Base-by-base conservation (phyloP, 768 basidiomycete genomes). In the Tephrocybe sp. region DNA sequence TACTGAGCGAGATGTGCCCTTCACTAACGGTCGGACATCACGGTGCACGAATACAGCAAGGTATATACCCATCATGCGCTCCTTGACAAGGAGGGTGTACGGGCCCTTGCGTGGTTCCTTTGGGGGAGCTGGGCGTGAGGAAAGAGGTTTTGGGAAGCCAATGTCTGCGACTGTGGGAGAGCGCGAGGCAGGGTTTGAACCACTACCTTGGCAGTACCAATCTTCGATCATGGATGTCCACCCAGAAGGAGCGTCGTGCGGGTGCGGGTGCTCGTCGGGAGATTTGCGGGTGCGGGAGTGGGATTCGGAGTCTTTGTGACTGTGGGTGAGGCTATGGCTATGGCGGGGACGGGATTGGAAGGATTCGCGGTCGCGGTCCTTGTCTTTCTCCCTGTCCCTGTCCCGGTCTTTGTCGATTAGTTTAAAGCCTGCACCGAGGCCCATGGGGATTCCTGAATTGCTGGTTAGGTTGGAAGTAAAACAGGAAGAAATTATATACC, bases 61-160 rank as follows among this genome's bases (percentile, higher is more conserved):
- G 61, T 92, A 92, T 34, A 95, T 79, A 2, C 92, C 92, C 89
- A 98, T 87, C 70, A 98, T 76, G 25, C 95, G 78, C 59, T 97
- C 93, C 68, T 98, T 98, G 46, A 82, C 77, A 9, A 96, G 72
- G 21, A 95, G 76, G 54, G 89, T 77, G 61, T 97, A 98, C 13
- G 91, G 92, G 0, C 89, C 91, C 56, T 76, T 75, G 18, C 9
- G 36, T 13, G 67, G 64, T 24, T 76, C 75, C 49, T 74, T 78
- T 1, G 69, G 62, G 70, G 40, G 18, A 1, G 25, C 62, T 26
- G 67, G 66, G 12, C 74, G 70, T 35, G 76, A 69, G 32, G 74
- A 66, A 22, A 80, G 57, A 4, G 69, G 71, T 49, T 68, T 68
- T 6, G 76, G 70, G 6, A 68, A 68, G 39, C 76, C 69, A 36